phyloP scores from a whole-genome alignment of 2,329 filamentous ascomycete species.

The Grosmannia serpens region DNA sequence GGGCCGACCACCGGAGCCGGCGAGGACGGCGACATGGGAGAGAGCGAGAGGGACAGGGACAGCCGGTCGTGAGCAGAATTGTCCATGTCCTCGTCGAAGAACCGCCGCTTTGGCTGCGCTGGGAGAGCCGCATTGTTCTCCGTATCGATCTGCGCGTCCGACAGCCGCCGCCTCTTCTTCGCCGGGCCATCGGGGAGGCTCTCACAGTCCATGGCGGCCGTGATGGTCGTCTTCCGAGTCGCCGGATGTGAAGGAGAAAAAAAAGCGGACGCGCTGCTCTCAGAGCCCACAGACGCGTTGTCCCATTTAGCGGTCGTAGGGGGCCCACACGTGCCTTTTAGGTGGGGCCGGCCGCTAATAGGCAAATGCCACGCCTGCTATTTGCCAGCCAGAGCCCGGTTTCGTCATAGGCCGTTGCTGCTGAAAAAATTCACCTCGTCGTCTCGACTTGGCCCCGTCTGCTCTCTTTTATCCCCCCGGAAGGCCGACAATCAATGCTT shows the following conservation, averaged over 20 bases:
- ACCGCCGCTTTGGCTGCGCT: constrained; percentile 34
- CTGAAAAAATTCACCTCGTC: background rate
- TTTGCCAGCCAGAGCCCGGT: background rate
- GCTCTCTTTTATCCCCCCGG: background rate
- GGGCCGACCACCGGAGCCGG: background rate
- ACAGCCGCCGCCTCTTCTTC: constrained; percentile 21
- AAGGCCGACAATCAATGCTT: constrained; percentile 22
- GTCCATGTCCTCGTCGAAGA: constrained; percentile 21
- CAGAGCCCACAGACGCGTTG: constrained; percentile 15
- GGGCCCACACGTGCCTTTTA: background rate
- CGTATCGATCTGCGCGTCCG: background rate
- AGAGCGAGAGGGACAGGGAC: background rate
- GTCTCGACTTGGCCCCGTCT: background rate
- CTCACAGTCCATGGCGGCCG: constrained; percentile 24
- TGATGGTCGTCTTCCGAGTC: background rate
- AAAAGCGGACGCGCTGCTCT: constrained; percentile 1
- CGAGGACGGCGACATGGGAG: background rate
- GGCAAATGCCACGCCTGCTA: background rate
- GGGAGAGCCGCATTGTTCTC: constrained; percentile 16
- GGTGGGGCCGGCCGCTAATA: background rate
- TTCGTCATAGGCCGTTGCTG: background rate
- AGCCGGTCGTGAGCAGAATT: constrained; percentile 15
- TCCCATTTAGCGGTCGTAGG: background rate
- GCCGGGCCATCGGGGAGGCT: constrained; percentile 22
- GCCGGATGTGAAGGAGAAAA: background rate